These are phyloP conservation scores for Collariella sp. DNA, from an alignment of 495 filamentous ascomycete species.

Conservation along the genomic window DNA sequence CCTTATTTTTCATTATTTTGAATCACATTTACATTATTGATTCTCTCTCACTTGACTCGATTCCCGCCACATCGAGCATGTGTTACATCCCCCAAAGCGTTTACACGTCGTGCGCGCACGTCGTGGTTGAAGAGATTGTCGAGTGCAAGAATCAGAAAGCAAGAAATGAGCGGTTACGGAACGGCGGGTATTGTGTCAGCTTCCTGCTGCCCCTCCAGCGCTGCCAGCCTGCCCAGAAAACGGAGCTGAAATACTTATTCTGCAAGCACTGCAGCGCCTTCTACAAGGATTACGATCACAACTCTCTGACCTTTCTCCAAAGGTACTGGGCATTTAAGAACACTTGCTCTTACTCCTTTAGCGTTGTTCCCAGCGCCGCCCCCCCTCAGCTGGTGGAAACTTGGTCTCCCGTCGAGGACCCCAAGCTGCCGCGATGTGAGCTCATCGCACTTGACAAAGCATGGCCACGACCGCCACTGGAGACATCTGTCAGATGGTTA, in stretches of 20 bases:
- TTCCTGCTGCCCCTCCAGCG: neutral
- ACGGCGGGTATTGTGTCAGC: neutral
- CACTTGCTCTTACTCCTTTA: neutral
- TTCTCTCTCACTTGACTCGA: neutral
- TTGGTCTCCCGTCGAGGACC: neutral
- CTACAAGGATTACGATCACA: neutral
- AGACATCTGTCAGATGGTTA: neutral
- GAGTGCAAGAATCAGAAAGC: neutral
- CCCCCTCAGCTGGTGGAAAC: conserved; percentile 1
- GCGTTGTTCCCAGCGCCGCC: conserved; percentile 3
- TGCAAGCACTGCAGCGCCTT: conserved; percentile 6
- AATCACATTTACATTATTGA: neutral
- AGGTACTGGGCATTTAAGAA: conserved; percentile 19
- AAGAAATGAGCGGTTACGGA: neutral
- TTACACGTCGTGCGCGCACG: conserved; percentile 17
- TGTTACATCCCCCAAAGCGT: conserved; percentile 6
- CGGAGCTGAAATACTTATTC: conserved; percentile 7
- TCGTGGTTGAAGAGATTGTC: neutral
- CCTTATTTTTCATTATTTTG: neutral
- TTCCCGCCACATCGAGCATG: conserved; percentile 6
- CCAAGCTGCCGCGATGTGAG: conserved; percentile 1
- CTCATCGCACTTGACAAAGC: conserved; percentile 5
- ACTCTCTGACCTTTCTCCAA: neutral
- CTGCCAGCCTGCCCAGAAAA: neutral
- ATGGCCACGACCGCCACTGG: neutral